Evolutionary conservation across 1,139 yeast species (phyloP).

Genomic region (Sugiyamaella neomexicana): DNA sequence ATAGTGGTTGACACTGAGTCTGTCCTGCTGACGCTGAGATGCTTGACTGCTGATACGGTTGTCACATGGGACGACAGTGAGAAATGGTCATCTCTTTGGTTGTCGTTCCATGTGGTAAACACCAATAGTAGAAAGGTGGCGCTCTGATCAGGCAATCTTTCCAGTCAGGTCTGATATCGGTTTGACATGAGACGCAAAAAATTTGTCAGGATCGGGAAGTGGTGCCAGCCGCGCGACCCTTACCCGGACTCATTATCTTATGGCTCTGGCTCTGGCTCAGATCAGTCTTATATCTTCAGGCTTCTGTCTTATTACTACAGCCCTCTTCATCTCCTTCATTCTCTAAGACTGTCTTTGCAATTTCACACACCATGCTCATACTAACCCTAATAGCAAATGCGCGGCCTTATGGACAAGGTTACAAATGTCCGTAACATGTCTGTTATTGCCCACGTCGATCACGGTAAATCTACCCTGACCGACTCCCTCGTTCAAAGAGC

Average conservation of each 20-base stretch:
- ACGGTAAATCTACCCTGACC: conserved; percentile 99
- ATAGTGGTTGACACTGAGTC: too few relatives aligned
- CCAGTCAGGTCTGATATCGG: neutral
- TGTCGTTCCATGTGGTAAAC: too few relatives aligned
- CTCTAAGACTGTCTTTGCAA: too few relatives aligned
- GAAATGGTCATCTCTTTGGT: too few relatives aligned
- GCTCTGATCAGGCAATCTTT: neutral
- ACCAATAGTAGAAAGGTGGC: neutral
- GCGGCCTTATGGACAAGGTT: conserved; percentile 98
- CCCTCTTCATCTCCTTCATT: too few relatives aligned
- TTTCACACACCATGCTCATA: too few relatives aligned
- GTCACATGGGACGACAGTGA: neutral
- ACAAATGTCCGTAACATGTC: conserved; percentile 99
- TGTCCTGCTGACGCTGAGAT: too few relatives aligned
- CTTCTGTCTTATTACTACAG: too few relatives aligned
- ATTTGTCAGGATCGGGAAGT: conserved; percentile 8
- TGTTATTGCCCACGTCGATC: conserved; percentile 99
- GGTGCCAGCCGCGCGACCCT: neutral
- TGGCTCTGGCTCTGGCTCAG: too few relatives aligned
- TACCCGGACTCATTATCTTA: neutral
- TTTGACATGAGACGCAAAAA: neutral
- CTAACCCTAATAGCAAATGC: conserved; percentile 60
- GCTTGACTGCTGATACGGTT: too few relatives aligned
- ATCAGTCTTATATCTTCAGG: too few relatives aligned
- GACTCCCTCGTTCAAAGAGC: conserved; percentile 99